Evolutionary conservation across 2,329 filamentous ascomycete genomes (phyloP).

Genomic region (Diaporthe humulicola): DNA sequence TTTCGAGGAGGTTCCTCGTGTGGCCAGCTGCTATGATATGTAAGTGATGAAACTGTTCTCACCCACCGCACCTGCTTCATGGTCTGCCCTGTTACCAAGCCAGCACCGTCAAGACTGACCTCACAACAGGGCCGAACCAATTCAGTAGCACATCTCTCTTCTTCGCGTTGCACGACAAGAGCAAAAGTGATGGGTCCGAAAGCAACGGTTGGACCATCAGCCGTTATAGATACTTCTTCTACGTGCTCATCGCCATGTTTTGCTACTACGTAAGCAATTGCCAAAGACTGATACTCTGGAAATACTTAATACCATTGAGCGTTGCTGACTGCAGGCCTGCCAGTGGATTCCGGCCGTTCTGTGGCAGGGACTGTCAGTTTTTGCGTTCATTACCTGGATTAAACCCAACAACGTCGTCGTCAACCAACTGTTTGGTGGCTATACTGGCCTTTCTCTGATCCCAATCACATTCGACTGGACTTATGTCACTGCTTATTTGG

Average conservation of each 20-base stretch:
- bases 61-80: too few relatives aligned
- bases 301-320: neutral
- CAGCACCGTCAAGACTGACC: neutral
- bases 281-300: conserved; percentile 55
- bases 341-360: conserved; percentile 36
- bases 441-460: conserved; percentile 55
- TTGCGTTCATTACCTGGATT: conserved; percentile 63
- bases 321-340: neutral
- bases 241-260: conserved; percentile 57
- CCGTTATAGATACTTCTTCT: conserved; percentile 60
- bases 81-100: neutral
- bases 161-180: conserved; percentile 57
- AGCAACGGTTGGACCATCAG: conserved; percentile 60
- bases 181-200: conserved; percentile 54
- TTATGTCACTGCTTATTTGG: conserved; percentile 50
- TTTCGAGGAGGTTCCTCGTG: conserved; percentile 62
- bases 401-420: conserved; percentile 60
- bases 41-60: neutral
- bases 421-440: conserved; percentile 64
- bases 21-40: conserved; percentile 65
- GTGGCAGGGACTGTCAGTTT: conserved; percentile 57
- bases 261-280: conserved; percentile 60
- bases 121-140: conserved; percentile 46
- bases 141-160: conserved; percentile 63
- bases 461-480: conserved; percentile 60